Percentiles rank a stretch among this genome's conserved stretches.
phyloP scores from a whole-genome alignment of 805 yeast species.

The Yarrowia porcina region DNA sequence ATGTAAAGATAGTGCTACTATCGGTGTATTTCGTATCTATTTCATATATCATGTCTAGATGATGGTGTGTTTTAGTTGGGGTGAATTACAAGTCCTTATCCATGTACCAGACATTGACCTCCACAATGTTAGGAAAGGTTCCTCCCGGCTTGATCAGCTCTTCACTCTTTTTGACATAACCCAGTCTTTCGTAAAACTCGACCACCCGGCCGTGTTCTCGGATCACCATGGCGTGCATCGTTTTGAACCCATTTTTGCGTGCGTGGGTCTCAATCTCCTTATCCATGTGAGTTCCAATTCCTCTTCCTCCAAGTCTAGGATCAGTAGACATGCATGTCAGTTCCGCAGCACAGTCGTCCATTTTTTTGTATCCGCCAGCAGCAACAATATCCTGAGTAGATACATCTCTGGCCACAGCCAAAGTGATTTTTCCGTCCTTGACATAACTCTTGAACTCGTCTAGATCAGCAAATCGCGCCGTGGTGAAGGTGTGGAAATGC shows the following conservation, averaged over 20 bases:
- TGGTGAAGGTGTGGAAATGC: background rate
- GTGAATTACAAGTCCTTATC: background rate
- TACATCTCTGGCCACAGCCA: background rate
- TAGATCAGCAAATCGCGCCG: background rate
- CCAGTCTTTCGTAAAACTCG: slow-evolving; percentile 7
- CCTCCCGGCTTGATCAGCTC: background rate
- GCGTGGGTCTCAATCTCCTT: background rate
- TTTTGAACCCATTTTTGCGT: background rate
- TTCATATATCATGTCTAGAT: too few species aligned
- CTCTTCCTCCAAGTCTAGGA: background rate
- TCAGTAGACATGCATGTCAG: background rate
- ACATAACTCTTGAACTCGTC: background rate
- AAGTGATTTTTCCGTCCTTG: background rate
- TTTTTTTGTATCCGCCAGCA: background rate
- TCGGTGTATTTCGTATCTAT: too few species aligned
- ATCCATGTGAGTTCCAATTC: slow-evolving; percentile 5
- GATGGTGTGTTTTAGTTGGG: too few species aligned
- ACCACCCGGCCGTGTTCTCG: slow-evolving; percentile 12
- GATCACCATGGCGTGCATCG: slow-evolving; percentile 4
- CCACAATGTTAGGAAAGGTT: background rate
- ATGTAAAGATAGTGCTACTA: too few species aligned
- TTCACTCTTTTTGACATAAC: background rate
- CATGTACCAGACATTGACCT: background rate
- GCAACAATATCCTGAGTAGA: background rate
- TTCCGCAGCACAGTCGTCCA: background rate